Percentiles rank a stretch among this genome's conserved stretches.
Evolutionary conservation across 164 flowering plant species (phyloP).

Genomic region (Magnolia sinica): DNA sequence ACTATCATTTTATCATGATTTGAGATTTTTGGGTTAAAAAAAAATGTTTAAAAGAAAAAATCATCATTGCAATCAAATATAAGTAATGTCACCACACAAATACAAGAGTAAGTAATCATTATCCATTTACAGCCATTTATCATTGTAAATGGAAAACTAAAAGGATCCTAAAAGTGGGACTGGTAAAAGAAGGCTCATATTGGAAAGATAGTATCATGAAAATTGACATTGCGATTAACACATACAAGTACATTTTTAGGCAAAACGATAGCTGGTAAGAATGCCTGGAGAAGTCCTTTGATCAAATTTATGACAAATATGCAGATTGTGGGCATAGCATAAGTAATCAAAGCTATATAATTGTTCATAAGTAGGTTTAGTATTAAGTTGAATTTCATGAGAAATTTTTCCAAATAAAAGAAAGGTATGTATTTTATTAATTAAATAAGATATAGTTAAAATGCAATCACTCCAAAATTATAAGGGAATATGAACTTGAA

Average conservation of each 20-base stretch:
- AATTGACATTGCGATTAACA: neutral
- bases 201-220: neutral
- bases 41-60: no score
- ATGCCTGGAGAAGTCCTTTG: neutral
- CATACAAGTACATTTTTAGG: neutral
- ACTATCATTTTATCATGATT: no score
- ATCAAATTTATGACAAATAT: neutral
- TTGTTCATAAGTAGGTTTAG: neutral
- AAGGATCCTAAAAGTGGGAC: no score
- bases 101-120: no score
- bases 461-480: neutral
- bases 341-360: neutral
- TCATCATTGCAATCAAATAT: neutral
- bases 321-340: conserved; percentile 1
- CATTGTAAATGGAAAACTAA: no score
- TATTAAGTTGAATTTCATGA: neutral
- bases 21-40: no score
- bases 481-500: neutral
- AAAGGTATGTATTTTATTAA: neutral
- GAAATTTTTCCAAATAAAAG: neutral
- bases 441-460: neutral
- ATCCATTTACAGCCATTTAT: no score
- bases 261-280: neutral
- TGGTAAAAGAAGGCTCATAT: neutral
- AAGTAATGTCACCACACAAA: neutral